Conservation (phyloP, 2,329 filamentous ascomycete species). For the Alternaria gaisen region DNA sequence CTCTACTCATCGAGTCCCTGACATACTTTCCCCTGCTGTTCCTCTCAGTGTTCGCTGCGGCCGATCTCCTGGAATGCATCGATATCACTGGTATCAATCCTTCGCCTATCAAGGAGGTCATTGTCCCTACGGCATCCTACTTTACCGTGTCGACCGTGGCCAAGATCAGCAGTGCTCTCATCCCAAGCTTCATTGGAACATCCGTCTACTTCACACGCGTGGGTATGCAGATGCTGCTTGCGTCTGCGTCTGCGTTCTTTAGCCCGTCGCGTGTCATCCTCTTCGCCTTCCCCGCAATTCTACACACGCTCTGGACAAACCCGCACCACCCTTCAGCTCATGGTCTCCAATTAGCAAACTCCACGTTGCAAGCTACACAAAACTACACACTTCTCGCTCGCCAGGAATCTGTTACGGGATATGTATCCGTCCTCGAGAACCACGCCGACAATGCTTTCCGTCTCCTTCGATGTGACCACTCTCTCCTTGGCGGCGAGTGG, state of each 20-base stretch:
- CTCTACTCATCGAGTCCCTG: conserved; percentile 75
- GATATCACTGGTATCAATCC: conserved; percentile 65
- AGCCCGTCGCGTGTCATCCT: conserved; percentile 74
- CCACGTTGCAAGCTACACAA: conserved; percentile 65
- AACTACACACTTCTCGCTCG: conserved; percentile 82
- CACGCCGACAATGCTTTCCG: conserved; percentile 71
- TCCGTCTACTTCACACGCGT: conserved; percentile 73
- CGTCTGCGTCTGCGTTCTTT: conserved; percentile 69
- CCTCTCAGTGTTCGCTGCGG: conserved; percentile 51
- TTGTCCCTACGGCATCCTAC: conserved; percentile 73
- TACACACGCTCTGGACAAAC: conserved; percentile 77
- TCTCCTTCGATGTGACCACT: conserved; percentile 92
- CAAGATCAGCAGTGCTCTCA: conserved; percentile 51
- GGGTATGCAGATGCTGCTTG: conserved; percentile 74
- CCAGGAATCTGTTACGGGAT: conserved; percentile 86
- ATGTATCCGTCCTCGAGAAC: conserved; percentile 89
- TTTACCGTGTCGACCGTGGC: conserved; percentile 65
- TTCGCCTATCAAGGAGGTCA: conserved; percentile 67
- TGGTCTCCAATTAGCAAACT: conserved; percentile 71
- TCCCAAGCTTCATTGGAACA: conserved; percentile 66
- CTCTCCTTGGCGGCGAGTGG: conserved; percentile 93
- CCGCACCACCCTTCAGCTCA: conserved; percentile 72
- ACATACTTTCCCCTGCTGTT: conserved; percentile 68
- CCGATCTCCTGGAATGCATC: conserved; percentile 67
- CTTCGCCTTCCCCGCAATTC: conserved; percentile 73